Evolutionary conservation across 139 green algal species (phyloP), one percentile per base, ranked within the genome.

Genomic region (Chlorella ohadii): DNA sequence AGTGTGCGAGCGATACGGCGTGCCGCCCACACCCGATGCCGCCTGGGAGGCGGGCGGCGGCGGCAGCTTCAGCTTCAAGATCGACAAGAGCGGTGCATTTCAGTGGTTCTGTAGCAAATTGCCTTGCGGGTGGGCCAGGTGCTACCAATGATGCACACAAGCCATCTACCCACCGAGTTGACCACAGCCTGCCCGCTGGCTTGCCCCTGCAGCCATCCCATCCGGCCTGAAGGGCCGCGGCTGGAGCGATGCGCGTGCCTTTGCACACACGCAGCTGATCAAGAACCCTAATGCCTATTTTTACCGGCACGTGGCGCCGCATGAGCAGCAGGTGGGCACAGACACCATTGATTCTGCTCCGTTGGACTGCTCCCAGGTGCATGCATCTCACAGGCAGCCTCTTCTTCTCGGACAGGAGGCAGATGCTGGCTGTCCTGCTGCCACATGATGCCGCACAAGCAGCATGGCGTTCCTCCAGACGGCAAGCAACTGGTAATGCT

Each of bases 251-350:
- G 91, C 89, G 1, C 86, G 87, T 13, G 91, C 88, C 27, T 91
- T 91, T 38, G 85, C 91, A 19, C 82, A 87, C 11, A 91, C 87
- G 16, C 81, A 89, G 89, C 83, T 96, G 56, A 71, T 75, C 31
- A 94, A 94, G 81, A 96, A 96, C 88, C 93, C 93, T 25, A 96
- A 96, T 78, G 75, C 86, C 65, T 96, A 92, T 83, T 96, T 96
- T 75, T 96, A 96, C 89, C 85, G 93, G 56, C 89, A 94, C 80
- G 85, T 90, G 39, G 89, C 82, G 16, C 92, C 92, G 7, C 75
- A 86, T 3, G 70, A 93, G 80, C 61, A 86, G 79, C 90, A 94
- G 88, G 89, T 87, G 34, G 9, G 47, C 20, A 19, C 1, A 7
- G 9, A 4, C 3, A n/a, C n/a, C n/a, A n/a, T n/a, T n/a, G n/a